A percentile compares a stretch with the other conserved stretches of the same genome.
These are phyloP conservation scores for Mucor sp. DNA, from an alignment of 371 early-diverging fungal species.

Conservation along the genomic window DNA sequence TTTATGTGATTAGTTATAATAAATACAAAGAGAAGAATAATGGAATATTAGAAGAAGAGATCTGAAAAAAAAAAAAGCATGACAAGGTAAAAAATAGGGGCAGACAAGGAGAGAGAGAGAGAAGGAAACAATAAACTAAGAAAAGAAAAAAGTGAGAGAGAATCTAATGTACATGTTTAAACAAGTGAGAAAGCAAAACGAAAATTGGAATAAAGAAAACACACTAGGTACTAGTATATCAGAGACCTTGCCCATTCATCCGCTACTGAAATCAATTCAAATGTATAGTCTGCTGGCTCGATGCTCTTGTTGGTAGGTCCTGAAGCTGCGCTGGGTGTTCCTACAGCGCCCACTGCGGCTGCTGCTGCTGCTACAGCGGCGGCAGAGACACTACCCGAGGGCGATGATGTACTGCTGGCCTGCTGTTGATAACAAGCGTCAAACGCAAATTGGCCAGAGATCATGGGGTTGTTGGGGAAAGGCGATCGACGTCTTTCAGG, in stretches of 20 bases:
- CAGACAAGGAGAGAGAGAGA: background rate
- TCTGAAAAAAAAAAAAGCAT: background rate
- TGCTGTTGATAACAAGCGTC: slow-evolving; percentile 16
- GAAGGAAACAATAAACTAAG: background rate
- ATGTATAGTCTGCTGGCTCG: slow-evolving; percentile 55
- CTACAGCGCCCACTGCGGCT: slow-evolving; percentile 38
- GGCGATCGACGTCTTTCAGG: slow-evolving; percentile 19
- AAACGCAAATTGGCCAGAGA: slow-evolving; percentile 18
- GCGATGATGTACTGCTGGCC: slow-evolving; percentile 18
- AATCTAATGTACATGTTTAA: background rate
- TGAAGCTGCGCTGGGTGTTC: slow-evolving; percentile 24
- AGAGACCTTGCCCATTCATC: slow-evolving; percentile 56
- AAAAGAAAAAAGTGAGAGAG: background rate
- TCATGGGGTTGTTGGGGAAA: slow-evolving; percentile 19
- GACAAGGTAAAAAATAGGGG: background rate
- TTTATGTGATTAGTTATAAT: background rate
- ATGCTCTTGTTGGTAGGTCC: slow-evolving; percentile 28
- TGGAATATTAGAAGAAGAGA: background rate
- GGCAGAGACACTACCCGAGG: slow-evolving; percentile 26
- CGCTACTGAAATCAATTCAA: slow-evolving; percentile 53
- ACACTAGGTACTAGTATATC: slow-evolving; percentile 28
- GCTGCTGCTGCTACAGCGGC: slow-evolving; percentile 36
- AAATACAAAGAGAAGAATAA: background rate
- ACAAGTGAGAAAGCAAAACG: slow-evolving; percentile 2
- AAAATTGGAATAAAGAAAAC: background rate